Percentiles rank a stretch among this genome's conserved stretches.
These are phyloP conservation scores for Eucalyptus cloeziana DNA, from an alignment of 345 rosid genomes.

Conservation along the genomic window DNA sequence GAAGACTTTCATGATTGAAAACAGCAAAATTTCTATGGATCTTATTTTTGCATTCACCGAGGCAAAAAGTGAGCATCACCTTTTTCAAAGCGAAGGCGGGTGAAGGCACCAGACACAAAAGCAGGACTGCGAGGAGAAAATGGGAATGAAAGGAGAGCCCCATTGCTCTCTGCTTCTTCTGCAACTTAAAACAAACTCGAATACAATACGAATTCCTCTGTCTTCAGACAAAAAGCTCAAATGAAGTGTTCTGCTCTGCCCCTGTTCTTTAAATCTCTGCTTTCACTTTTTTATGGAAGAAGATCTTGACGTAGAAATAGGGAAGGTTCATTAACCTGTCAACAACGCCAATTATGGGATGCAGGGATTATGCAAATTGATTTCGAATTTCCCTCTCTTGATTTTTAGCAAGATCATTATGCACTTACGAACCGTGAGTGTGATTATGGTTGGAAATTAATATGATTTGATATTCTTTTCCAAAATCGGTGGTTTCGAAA, in stretches of 20 bases:
- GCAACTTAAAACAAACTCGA: neutral
- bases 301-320: neutral
- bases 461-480: neutral
- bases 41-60: neutral
- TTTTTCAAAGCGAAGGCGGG: constrained; percentile 22
- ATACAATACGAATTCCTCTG: neutral
- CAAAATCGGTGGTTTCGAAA: neutral
- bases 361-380: neutral
- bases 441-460: neutral
- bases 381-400: neutral
- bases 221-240: neutral
- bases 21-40: neutral
- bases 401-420: neutral
- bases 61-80: constrained; percentile 5
- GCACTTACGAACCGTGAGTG: neutral
- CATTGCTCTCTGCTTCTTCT: constrained; percentile 8
- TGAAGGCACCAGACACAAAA: constrained; percentile 10
- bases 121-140: constrained; percentile 1
- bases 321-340: neutral
- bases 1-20: constrained; percentile 2
- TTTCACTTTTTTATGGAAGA: neutral
- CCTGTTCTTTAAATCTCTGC: neutral
- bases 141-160: constrained; percentile 1
- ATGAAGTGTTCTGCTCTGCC: neutral
- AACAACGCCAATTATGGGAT: neutral